Conservation (phyloP, 2,329 filamentous ascomycete genomes). For the Penicillium rolfsii region DNA sequence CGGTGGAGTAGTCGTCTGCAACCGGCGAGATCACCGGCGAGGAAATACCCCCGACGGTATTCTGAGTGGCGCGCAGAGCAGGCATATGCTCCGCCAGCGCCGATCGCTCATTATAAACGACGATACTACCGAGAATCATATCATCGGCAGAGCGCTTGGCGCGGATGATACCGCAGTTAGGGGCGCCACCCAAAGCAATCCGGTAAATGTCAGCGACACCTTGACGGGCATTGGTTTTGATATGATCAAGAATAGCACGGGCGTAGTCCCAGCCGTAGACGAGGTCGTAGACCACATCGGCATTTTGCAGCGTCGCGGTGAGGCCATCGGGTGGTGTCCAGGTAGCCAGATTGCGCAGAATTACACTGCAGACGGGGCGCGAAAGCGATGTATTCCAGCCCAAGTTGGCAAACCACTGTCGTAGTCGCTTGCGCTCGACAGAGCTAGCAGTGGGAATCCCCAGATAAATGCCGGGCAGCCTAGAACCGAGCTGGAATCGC, state of each 20-base stretch:
- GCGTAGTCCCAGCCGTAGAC: conserved; percentile 79
- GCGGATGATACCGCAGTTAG: conserved; percentile 78
- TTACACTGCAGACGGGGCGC: conserved; percentile 69
- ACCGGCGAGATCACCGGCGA: conserved; percentile 74
- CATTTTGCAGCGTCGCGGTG: conserved; percentile 70
- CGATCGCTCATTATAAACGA: conserved; percentile 74
- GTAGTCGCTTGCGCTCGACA: conserved; percentile 61
- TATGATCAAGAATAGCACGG: conserved; percentile 72
- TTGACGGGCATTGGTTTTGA: conserved; percentile 72
- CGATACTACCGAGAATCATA: conserved; percentile 74
- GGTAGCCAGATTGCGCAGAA: conserved; percentile 69
- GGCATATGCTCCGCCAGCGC: conserved; percentile 71
- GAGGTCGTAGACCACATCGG: conserved; percentile 78
- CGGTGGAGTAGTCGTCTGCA: conserved; percentile 67
- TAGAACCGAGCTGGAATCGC: conserved; percentile 78
- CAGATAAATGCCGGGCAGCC: conserved; percentile 81
- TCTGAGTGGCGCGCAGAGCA: conserved; percentile 62
- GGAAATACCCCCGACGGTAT: conserved; percentile 72
- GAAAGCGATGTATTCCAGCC: conserved; percentile 79
- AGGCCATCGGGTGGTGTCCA: conserved; percentile 80
- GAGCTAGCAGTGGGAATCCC: conserved; percentile 75
- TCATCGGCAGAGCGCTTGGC: conserved; percentile 72
- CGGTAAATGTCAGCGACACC: conserved; percentile 81
- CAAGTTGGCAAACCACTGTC: conserved; percentile 85
- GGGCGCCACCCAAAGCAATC: conserved; percentile 70